These are phyloP conservation scores for Paspalum notatum DNA, from an alignment of 176 grass and related monocot species.

Conservation along the genomic window DNA sequence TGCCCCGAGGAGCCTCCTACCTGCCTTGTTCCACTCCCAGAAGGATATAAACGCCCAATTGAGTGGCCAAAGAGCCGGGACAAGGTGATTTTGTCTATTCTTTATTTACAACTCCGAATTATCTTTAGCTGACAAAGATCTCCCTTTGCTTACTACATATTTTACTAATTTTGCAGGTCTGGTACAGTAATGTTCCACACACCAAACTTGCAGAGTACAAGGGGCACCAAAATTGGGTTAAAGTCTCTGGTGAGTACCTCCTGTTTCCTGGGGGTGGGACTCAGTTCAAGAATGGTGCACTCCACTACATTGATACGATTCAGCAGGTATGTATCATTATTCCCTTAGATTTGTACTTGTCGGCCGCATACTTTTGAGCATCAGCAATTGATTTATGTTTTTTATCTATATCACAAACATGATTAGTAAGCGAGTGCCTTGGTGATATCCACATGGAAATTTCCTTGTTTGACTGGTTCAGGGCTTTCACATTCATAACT, in stretches of 20 bases:
- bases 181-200: constrained; percentile 94
- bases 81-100: constrained; percentile 63
- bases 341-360: neutral
- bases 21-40: constrained; percentile 84
- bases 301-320: constrained; percentile 95
- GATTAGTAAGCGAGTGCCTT: neutral
- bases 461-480: neutral
- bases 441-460: neutral
- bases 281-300: constrained; percentile 94
- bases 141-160: constrained; percentile 22
- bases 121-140: neutral
- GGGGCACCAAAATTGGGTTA: constrained; percentile 99
- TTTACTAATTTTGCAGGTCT: constrained; percentile 60
- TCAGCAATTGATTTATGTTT: neutral
- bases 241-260: constrained; percentile 91
- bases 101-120: constrained; percentile 14
- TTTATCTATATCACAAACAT: neutral
- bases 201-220: constrained; percentile 84
- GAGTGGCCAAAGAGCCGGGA: constrained; percentile 90
- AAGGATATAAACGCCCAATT: constrained; percentile 72
- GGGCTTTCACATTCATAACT: neutral
- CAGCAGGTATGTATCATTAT: constrained; percentile 67
- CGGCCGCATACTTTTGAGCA: constrained; percentile 4
- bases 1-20: constrained; percentile 85
- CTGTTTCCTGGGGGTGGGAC: constrained; percentile 95